phyloP scores from a whole-genome alignment of 2,329 filamentous ascomycete species.

The Aureobasidium sp. region DNA sequence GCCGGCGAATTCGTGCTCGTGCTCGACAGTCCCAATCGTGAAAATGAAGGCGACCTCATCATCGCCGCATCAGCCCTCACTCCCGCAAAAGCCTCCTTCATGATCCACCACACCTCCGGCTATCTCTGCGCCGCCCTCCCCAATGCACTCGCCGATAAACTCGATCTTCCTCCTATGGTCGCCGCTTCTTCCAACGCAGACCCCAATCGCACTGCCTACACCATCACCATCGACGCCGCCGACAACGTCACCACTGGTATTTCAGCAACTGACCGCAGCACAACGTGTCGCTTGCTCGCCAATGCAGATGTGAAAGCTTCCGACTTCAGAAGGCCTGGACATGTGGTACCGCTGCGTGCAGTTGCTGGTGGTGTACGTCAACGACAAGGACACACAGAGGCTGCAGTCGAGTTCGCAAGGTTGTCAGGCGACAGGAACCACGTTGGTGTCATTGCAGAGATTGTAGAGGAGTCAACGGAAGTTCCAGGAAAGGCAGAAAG shows the following conservation, averaged over 20 bases:
- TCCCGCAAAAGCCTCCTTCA: slow-evolving; percentile 86
- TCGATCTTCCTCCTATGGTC: slow-evolving; percentile 89
- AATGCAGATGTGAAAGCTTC: slow-evolving; percentile 50
- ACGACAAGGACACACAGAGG: slow-evolving; percentile 84
- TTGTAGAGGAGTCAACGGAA: slow-evolving; percentile 78
- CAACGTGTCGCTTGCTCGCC: slow-evolving; percentile 74
- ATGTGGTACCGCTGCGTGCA: slow-evolving; percentile 80
- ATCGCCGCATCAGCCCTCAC: slow-evolving; percentile 83
- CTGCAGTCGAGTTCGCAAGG: slow-evolving; percentile 81
- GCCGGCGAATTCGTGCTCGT: slow-evolving; percentile 88
- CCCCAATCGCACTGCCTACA: slow-evolving; percentile 87
- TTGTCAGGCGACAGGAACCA: slow-evolving; percentile 58
- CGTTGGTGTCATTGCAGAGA: slow-evolving; percentile 80
- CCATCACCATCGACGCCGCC: slow-evolving; percentile 75
- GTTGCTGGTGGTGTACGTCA: slow-evolving; percentile 72
- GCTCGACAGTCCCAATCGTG: slow-evolving; percentile 82
- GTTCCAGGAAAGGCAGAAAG: slow-evolving; percentile 58
- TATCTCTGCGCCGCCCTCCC: slow-evolving; percentile 84
- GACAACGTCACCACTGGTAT: slow-evolving; percentile 79
- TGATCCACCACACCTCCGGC: slow-evolving; percentile 83
- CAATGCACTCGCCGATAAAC: slow-evolving; percentile 57
- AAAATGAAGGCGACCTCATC: slow-evolving; percentile 98
- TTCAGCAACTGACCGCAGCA: slow-evolving; percentile 74
- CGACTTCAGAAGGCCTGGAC: slow-evolving; percentile 74
- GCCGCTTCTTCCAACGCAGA: slow-evolving; percentile 58